Evolutionary conservation across 768 basidiomycete species (phyloP).

Genomic region (Pisolithus microcarpus): DNA sequence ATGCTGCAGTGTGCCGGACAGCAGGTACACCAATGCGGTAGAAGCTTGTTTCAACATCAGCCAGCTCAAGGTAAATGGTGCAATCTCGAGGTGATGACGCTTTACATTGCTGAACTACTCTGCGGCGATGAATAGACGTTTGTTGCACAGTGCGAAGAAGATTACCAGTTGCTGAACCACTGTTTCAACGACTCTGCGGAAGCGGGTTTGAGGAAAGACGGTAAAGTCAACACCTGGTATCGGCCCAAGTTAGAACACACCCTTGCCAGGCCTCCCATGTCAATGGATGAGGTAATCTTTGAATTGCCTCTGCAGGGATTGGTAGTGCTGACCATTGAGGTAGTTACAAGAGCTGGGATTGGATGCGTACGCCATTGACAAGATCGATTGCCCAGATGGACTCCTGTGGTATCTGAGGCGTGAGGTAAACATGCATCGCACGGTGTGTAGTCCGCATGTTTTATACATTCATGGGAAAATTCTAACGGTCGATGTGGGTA

Average conservation of each 20-base stretch:
- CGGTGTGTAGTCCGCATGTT: conserved; percentile 39
- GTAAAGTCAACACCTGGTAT: conserved; percentile 62
- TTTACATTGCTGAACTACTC: not conserved
- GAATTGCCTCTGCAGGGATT: not conserved
- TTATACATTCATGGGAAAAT: not conserved
- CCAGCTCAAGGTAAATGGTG: conserved; percentile 53
- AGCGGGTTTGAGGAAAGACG: conserved; percentile 43
- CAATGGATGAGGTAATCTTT: conserved; percentile 46
- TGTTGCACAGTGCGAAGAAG: conserved; percentile 76
- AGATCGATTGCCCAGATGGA: conserved; percentile 68
- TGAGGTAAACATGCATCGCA: conserved; percentile 61
- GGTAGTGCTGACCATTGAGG: conserved; percentile 3
- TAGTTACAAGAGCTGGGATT: conserved; percentile 62
- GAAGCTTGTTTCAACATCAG: conserved; percentile 60
- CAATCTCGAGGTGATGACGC: not conserved
- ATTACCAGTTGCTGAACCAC: conserved; percentile 64
- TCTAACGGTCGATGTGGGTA: conserved; percentile 17
- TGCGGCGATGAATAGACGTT: conserved; percentile 51
- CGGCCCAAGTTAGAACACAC: conserved; percentile 35
- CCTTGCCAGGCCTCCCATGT: conserved; percentile 48
- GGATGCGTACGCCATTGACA: conserved; percentile 79
- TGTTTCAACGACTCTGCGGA: conserved; percentile 57
- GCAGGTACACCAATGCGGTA: conserved; percentile 54
- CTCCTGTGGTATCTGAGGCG: conserved; percentile 64
- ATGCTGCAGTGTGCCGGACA: conserved; percentile 60